Conservation (phyloP, 2,329 filamentous ascomycete genomes). For the Colletotrichum graminicola region DNA sequence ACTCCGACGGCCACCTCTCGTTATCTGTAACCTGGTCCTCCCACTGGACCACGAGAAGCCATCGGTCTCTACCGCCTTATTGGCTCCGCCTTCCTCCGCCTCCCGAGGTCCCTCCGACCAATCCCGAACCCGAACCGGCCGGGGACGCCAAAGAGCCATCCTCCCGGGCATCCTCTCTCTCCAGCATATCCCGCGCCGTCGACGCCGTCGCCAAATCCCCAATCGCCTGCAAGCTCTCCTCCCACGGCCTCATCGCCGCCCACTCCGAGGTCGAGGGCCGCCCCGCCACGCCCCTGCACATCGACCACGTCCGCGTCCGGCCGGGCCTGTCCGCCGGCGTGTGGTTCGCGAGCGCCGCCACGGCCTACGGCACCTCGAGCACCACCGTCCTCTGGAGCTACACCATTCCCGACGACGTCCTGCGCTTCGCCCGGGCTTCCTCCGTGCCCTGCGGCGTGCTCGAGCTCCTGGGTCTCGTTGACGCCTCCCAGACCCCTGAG, state of each 20-base stretch:
- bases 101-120: background rate
- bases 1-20: conserved; percentile 71
- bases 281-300: conserved; percentile 54
- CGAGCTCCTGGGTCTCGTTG: conserved; percentile 64
- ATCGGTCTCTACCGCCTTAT: conserved; percentile 68
- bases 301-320: conserved; percentile 60
- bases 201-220: conserved; percentile 46
- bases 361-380: conserved; percentile 66
- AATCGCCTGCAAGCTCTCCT: conserved; percentile 64
- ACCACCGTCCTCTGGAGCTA: conserved; percentile 72
- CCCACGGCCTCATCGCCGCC: conserved; percentile 60
- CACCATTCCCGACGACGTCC: conserved; percentile 65
- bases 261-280: conserved; percentile 50
- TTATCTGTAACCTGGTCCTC: conserved; percentile 68
- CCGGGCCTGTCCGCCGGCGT: conserved; percentile 54
- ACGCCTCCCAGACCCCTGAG: conserved; percentile 64
- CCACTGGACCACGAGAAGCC: conserved; percentile 65
- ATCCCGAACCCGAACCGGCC: background rate
- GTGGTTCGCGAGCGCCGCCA: conserved; percentile 70
- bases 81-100: conserved; percentile 65
- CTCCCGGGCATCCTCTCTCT: conserved; percentile 47
- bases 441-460: conserved; percentile 71
- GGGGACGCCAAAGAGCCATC: conserved; percentile 25
- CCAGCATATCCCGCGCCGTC: conserved; percentile 52
- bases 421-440: conserved; percentile 63